A percentile compares a stretch with the other conserved stretches of the same genome.
These are phyloP conservation scores for Neurospora sp. DNA, from an alignment of 495 filamentous ascomycete genomes.

Conservation along the genomic window DNA sequence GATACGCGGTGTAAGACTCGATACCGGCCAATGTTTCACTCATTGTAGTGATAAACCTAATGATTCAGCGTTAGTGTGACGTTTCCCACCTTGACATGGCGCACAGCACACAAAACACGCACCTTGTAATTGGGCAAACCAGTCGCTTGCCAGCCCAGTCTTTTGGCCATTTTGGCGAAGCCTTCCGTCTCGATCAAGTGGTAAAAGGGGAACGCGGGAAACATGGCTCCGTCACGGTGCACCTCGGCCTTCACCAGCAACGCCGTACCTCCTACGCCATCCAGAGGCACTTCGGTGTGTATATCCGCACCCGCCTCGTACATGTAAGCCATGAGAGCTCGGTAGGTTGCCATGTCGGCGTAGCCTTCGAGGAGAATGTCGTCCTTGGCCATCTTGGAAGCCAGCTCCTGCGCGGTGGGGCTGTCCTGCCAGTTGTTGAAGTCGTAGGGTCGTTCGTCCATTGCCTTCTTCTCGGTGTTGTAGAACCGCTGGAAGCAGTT, in stretches of 20 bases:
- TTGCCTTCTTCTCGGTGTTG: constrained; percentile 56
- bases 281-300: constrained; percentile 56
- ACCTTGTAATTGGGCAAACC: constrained; percentile 97
- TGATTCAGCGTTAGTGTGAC: constrained; percentile 16
- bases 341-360: constrained; percentile 80
- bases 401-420: constrained; percentile 61
- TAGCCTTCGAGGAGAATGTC: constrained; percentile 95
- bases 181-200: constrained; percentile 96
- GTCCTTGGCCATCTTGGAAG: constrained; percentile 65
- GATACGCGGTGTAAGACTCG: not conserved
- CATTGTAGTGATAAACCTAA: constrained; percentile 86
- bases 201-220: constrained; percentile 92
- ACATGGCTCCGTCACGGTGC: constrained; percentile 96
- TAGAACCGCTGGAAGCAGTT: constrained; percentile 91
- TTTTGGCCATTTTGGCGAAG: constrained; percentile 91
- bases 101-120: constrained; percentile 20
- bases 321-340: constrained; percentile 86
- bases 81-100: not conserved
- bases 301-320: constrained; percentile 46
- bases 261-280: constrained; percentile 91
- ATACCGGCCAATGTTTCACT: constrained; percentile 38
- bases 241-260: constrained; percentile 95
- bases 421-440: constrained; percentile 97
- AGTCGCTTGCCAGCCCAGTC: constrained; percentile 72
- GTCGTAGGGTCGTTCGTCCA: constrained; percentile 78